phyloP scores from a whole-genome alignment of 2,329 filamentous ascomycete genomes.

The Claviceps digitariae region DNA sequence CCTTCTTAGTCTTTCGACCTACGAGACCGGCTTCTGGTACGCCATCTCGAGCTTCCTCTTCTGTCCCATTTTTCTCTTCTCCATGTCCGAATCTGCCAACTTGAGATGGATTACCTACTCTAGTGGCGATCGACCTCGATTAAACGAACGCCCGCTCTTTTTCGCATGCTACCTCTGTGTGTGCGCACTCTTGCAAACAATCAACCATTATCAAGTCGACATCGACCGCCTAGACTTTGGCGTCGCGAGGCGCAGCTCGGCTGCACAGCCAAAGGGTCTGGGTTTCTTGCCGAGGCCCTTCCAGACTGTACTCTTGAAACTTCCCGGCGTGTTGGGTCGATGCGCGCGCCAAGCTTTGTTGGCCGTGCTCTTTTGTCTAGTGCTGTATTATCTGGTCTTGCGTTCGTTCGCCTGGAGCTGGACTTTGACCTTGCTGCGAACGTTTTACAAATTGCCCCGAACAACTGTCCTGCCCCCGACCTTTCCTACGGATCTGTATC shows the following conservation, averaged over 20 bases:
- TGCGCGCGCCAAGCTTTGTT: conserved; percentile 26
- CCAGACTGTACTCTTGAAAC: conserved; percentile 22
- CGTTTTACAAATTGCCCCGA: conserved; percentile 63
- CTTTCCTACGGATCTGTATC: conserved; percentile 42
- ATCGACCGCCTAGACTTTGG: conserved; percentile 48
- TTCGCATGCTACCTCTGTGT: conserved; percentile 56
- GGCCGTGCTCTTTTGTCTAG: conserved; percentile 30
- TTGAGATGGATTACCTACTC: conserved; percentile 62
- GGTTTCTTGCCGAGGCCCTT: conserved; percentile 17
- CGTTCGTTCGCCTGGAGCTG: conserved; percentile 53
- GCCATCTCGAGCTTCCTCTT: conserved; percentile 65
- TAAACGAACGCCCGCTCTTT: conserved; percentile 82
- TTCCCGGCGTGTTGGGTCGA: conserved; percentile 26
- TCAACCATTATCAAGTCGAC: conserved; percentile 57
- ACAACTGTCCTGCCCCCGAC: conserved; percentile 48
- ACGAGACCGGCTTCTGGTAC: conserved; percentile 66
- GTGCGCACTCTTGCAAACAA: conserved; percentile 56
- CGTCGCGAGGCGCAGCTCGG: conserved; percentile 12
- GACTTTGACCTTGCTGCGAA: conserved; percentile 55
- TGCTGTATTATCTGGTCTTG: conserved; percentile 50
- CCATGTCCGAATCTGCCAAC: conserved; percentile 42
- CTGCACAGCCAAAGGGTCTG: conserved; percentile 11
- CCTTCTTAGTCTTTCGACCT: conserved; percentile 43
- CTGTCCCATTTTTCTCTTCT: conserved; percentile 68
- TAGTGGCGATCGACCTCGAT: conserved; percentile 54